A percentile compares a stretch with the other conserved stretches of the same genome.
These are phyloP conservation scores for Acidomyces sp. DNA, from an alignment of 495 filamentous ascomycete genomes.

Conservation along the genomic window DNA sequence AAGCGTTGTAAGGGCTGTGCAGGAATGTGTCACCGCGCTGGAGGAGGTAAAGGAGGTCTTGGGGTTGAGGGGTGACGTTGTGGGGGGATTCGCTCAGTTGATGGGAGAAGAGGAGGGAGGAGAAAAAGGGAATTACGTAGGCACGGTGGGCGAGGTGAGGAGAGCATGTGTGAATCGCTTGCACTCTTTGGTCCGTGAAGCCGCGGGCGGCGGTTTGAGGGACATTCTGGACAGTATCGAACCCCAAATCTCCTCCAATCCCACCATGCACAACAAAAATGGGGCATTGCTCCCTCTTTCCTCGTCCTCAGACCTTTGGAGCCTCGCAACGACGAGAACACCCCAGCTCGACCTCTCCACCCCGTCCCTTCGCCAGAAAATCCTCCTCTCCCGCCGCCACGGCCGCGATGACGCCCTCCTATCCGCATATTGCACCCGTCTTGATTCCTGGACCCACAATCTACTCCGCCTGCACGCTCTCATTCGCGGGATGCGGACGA, in stretches of 20 bases:
- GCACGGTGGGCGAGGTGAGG: too few species aligned
- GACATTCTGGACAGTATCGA: too few species aligned
- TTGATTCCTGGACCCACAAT: constrained; percentile 52
- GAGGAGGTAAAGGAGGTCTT: constrained; percentile 2
- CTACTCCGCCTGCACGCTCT: constrained; percentile 47
- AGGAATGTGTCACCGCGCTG: neutral
- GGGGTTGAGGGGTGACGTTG: neutral
- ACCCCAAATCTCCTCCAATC: too few species aligned
- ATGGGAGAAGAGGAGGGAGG: constrained; percentile 1
- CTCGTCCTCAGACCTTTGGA: too few species aligned
- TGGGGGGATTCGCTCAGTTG: constrained; percentile 7
- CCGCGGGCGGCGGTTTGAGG: too few species aligned
- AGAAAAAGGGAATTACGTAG: constrained; percentile 25
- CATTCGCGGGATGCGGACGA: constrained; percentile 52
- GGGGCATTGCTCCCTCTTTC: too few species aligned
- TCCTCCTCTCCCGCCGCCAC: constrained; percentile 39
- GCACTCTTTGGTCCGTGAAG: too few species aligned
- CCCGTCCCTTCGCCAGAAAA: too few species aligned
- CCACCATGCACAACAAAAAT: too few species aligned
- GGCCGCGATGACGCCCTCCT: constrained; percentile 58
- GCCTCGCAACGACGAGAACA: too few species aligned
- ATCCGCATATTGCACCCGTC: constrained; percentile 43
- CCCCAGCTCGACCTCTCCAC: too few species aligned
- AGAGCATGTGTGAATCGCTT: too few species aligned
- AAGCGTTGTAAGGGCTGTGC: constrained; percentile 3